phyloP scores from a whole-genome alignment of 2,329 filamentous ascomycete genomes.

The Orbilia quercus region DNA sequence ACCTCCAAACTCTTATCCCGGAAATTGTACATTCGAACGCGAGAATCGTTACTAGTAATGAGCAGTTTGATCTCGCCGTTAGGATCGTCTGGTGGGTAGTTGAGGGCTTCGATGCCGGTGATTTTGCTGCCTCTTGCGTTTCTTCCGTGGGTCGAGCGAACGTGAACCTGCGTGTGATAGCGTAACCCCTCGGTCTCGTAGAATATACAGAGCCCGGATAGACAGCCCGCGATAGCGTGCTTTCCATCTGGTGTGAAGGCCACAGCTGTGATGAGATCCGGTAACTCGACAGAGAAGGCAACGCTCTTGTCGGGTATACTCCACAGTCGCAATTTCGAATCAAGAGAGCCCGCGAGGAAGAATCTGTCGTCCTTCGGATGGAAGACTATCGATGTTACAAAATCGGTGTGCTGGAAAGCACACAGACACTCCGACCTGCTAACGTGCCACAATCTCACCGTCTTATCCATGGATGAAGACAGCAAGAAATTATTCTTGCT shows the following conservation, averaged over 20 bases:
- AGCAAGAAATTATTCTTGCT: conserved; percentile 97
- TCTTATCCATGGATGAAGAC: conserved; percentile 98
- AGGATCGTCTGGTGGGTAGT: conserved; percentile 69
- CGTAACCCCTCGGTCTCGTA: conserved; percentile 93
- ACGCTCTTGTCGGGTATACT: conserved; percentile 97
- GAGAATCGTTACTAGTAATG: conserved; percentile 93
- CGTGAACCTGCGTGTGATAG: conserved; percentile 84
- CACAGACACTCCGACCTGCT: conserved; percentile 86
- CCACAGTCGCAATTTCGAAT: conserved; percentile 89
- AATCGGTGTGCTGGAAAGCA: conserved; percentile 93
- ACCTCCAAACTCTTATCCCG: conserved; percentile 84
- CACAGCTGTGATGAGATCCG: conserved; percentile 92
- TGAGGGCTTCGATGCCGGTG: conserved; percentile 85
- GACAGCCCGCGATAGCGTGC: conserved; percentile 84
- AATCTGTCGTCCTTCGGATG: conserved; percentile 96
- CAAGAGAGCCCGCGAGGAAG: conserved; percentile 91
- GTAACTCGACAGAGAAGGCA: conserved; percentile 79
- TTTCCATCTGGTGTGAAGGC: conserved; percentile 93
- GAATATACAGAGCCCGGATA: conserved; percentile 86
- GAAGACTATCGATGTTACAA: conserved; percentile 93
- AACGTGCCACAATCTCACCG: conserved; percentile 92
- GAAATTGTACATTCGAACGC: conserved; percentile 88
- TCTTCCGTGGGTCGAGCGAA: conserved; percentile 89
- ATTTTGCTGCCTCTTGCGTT: conserved; percentile 98
- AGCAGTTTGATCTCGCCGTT: conserved; percentile 81